These are phyloP conservation scores for Diaporthe ilicicola DNA, from an alignment of 2,329 filamentous ascomycete species.

Conservation along the genomic window DNA sequence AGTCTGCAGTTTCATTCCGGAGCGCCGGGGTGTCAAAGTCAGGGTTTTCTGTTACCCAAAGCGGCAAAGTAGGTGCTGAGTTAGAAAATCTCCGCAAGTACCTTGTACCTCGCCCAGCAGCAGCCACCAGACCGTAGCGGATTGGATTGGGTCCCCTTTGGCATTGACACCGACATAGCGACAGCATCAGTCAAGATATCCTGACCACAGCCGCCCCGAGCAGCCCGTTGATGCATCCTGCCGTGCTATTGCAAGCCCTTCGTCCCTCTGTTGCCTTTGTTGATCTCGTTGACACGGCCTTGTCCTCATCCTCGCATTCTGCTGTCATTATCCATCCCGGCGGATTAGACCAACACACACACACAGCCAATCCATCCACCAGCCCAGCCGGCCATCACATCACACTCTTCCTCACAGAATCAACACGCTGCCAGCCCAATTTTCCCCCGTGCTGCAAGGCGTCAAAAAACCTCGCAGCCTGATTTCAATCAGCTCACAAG, in stretches of 20 bases:
- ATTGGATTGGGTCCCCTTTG: constrained; percentile 26
- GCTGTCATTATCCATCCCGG: constrained; percentile 12
- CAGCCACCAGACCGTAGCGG: constrained; percentile 21
- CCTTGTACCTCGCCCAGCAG: constrained; percentile 22
- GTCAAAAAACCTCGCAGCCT: not conserved
- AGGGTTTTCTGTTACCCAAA: constrained; percentile 28
- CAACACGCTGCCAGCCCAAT: constrained; percentile 14
- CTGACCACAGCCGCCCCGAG: constrained; percentile 21
- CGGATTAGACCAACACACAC: constrained; percentile 26
- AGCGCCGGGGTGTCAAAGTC: constrained; percentile 17
- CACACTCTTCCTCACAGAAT: constrained; percentile 18
- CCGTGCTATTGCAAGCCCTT: constrained; percentile 12
- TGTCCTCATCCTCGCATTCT: constrained; percentile 14
- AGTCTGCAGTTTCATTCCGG: constrained; percentile 3
- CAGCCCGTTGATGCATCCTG: constrained; percentile 13
- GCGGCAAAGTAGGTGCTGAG: constrained; percentile 25
- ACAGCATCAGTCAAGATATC: constrained; percentile 26
- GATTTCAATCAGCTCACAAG: not conserved
- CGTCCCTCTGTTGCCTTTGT: constrained; percentile 4
- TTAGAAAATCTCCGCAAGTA: constrained; percentile 23
- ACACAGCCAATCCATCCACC: constrained; percentile 25
- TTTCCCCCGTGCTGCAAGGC: not conserved
- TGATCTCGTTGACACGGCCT: not conserved
- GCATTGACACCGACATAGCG: constrained; percentile 25
- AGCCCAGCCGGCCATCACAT: constrained; percentile 24